Evolutionary conservation across 169 alveolate species (phyloP).

Genomic region (Amoebophrya sp.): DNA sequence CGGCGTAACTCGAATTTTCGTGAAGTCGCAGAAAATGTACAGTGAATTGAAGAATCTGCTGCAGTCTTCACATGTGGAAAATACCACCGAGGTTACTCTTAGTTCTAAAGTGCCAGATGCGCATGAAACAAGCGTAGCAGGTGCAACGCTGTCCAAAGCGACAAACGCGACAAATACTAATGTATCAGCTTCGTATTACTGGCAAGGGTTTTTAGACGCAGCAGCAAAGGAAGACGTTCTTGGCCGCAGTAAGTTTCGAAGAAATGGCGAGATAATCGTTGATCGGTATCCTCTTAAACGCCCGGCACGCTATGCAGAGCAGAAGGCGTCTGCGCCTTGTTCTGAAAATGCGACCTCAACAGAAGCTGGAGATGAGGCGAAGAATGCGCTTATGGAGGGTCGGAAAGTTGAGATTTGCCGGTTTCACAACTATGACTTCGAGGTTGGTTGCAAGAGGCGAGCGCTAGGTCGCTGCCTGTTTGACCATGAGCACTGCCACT

Average conservation of each 20-base stretch:
- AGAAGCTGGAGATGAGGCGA: not conserved
- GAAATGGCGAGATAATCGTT: not conserved
- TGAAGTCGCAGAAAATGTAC: no score
- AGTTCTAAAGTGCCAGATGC: no score
- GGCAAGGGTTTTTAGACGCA: no score
- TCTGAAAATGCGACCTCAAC: not conserved
- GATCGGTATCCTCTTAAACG: not conserved
- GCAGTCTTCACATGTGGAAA: no score
- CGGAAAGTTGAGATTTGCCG: not conserved
- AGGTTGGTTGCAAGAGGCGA: not conserved
- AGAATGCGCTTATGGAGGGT: not conserved
- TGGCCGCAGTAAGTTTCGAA: not conserved
- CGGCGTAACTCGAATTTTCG: no score
- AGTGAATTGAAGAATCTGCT: no score
- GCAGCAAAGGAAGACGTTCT: not conserved
- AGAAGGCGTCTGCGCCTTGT: no score
- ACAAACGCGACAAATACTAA: no score
- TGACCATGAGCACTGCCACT: not conserved
- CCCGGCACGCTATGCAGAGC: not conserved
- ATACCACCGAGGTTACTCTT: no score
- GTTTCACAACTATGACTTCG: not conserved
- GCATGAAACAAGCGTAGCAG: no score
- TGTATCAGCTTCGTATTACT: no score
- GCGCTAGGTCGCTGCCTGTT: not conserved
- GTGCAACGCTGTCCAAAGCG: no score